Percentiles rank a stretch among this genome's conserved stretches.
phyloP scores from a whole-genome alignment of 2,329 filamentous ascomycete genomes.

The Aspergillus texensis region DNA sequence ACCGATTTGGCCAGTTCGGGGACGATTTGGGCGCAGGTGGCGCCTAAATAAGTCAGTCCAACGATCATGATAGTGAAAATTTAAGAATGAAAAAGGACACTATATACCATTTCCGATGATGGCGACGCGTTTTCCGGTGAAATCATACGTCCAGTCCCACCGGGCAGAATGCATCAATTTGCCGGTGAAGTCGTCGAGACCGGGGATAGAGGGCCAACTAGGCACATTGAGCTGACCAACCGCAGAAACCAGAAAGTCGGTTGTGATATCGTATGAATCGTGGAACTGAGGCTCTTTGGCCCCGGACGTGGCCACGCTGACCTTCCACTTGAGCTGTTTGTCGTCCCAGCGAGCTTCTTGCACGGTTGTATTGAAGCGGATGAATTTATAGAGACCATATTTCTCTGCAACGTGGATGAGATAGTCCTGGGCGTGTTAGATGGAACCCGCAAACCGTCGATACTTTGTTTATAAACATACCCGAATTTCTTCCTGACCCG shows the following conservation, averaged over 20 bases:
- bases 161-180: conserved; percentile 60
- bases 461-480: conserved; percentile 25
- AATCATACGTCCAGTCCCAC: conserved; percentile 63
- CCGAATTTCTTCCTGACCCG: conserved; percentile 63
- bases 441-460: neutral
- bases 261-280: conserved; percentile 54
- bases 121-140: conserved; percentile 58
- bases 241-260: conserved; percentile 60
- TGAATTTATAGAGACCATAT: conserved; percentile 58
- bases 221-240: conserved; percentile 63
- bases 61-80: neutral
- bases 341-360: conserved; percentile 60
- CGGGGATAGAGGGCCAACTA: conserved; percentile 52
- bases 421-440: conserved; percentile 44
- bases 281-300: conserved; percentile 60
- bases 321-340: conserved; percentile 53
- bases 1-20: conserved; percentile 58
- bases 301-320: conserved; percentile 51
- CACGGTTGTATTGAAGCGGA: conserved; percentile 60
- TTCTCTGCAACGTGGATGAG: conserved; percentile 57
- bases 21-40: conserved; percentile 61
- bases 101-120: conserved; percentile 61
- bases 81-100: neutral
- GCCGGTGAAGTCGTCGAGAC: conserved; percentile 52
- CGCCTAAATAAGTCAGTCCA: conserved; percentile 40